Conservation (phyloP, 495 filamentous ascomycete genomes). For the Talaromyces wortmannii region DNA sequence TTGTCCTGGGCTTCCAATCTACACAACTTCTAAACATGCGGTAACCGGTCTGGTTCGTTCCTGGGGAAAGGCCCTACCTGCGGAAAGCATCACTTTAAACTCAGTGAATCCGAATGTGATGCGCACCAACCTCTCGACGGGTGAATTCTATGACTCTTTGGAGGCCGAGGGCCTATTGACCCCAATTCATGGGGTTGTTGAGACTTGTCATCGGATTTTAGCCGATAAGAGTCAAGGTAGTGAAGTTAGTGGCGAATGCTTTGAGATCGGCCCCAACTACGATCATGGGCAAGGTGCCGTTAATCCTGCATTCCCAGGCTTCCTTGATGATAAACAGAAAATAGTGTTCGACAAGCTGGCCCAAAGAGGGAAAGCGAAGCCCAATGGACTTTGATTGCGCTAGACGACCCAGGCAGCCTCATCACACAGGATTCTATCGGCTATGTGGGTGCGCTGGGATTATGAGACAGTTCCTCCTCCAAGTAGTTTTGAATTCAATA, state of each 20-base stretch:
- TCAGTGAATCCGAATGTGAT: neutral
- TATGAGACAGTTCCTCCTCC: too few relatives aligned
- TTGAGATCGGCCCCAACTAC: neutral
- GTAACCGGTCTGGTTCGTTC: constrained; percentile 14
- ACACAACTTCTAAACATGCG: constrained; percentile 13
- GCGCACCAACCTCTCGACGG: neutral
- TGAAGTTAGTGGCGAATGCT: neutral
- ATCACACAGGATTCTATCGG: too few relatives aligned
- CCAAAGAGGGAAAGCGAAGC: neutral
- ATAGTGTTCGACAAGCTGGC: neutral
- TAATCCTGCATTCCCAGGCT: neutral
- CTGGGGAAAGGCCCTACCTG: neutral
- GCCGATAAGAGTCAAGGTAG: neutral
- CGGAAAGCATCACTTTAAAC: neutral
- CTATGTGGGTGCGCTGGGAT: too few relatives aligned
- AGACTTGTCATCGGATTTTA: too few relatives aligned
- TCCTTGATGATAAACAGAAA: neutral
- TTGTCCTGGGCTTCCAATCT: constrained; percentile 2
- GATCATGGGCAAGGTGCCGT: neutral
- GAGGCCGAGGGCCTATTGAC: neutral
- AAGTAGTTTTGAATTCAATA: too few relatives aligned
- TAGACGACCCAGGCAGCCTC: too few relatives aligned
- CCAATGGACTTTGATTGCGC: too few relatives aligned
- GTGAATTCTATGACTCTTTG: neutral
- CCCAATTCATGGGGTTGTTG: neutral